Conservation (phyloP, 2,329 filamentous ascomycete genomes). For the Fusarium subglutinans region DNA sequence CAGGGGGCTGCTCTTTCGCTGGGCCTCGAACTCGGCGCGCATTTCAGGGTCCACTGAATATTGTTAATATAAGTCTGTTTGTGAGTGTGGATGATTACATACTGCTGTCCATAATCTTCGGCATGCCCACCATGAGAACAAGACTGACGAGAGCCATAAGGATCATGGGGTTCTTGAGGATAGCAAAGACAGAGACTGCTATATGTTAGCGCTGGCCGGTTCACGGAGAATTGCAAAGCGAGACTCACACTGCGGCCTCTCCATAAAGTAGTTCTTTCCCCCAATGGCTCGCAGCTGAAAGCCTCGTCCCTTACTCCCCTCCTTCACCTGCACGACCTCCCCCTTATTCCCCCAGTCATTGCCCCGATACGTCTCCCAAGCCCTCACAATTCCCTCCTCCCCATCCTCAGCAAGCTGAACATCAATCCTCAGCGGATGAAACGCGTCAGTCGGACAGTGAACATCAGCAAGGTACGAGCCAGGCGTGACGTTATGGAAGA, state of each 20-base stretch:
- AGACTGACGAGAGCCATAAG: slow-evolving; percentile 87
- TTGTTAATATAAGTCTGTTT: not conserved
- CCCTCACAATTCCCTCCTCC: slow-evolving; percentile 59
- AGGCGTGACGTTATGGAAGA: slow-evolving; percentile 75
- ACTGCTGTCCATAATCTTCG: slow-evolving; percentile 96
- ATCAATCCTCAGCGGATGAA: slow-evolving; percentile 84
- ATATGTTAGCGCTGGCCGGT: not conserved
- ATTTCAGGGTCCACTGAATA: slow-evolving; percentile 92
- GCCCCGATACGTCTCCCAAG: slow-evolving; percentile 87
- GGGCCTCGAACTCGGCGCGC: slow-evolving; percentile 89
- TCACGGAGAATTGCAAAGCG: not conserved
- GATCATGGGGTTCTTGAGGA: slow-evolving; percentile 97
- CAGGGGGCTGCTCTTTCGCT: slow-evolving; percentile 80
- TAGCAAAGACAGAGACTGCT: slow-evolving; percentile 78
- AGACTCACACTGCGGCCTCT: slow-evolving; percentile 77
- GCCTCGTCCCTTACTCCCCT: slow-evolving; percentile 49
- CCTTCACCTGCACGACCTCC: slow-evolving; percentile 60
- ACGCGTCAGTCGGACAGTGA: slow-evolving; percentile 77
- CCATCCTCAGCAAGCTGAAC: slow-evolving; percentile 51
- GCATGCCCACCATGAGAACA: slow-evolving; percentile 88
- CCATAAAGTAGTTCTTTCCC: slow-evolving; percentile 78
- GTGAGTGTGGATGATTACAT: slow-evolving; percentile 51
- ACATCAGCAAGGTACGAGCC: slow-evolving; percentile 87
- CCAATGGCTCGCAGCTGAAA: slow-evolving; percentile 71
- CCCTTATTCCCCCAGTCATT: slow-evolving; percentile 92